Evolutionary conservation across 805 yeast species (phyloP), one percentile per base, ranked within the genome.

Genomic region (Yarrowia yakushimensis): DNA sequence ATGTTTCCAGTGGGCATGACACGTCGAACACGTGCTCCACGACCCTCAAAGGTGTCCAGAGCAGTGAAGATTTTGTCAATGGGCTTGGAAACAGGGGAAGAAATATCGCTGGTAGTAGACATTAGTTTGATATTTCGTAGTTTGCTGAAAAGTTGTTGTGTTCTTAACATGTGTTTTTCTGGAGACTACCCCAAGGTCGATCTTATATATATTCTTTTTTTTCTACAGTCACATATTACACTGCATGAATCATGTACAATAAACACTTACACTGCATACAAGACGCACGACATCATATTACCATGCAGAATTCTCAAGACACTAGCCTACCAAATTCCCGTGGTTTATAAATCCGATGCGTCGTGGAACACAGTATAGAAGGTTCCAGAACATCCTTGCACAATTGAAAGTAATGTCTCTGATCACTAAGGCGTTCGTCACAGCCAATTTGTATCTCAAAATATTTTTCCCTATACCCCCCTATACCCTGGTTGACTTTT

Each of bases 1-100:
- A 83, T 80, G 27, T 79, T 76, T 74, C 76, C 74, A 4, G 85
- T 80, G 43, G 96, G 96, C 65, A 90, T 84, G 8, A 93, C 84
- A 69, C 96, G 79, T 73, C 96, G 80, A n/a, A 90, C 96, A 25
- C 80, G 76, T 36, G 96, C 96, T 15, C 96, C 96, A 33, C 81
- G 92, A 66, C 96, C 96, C 76, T 90, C 96, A 17, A 85, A 78
- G 70, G 86, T 90, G 67, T 88, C 88, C 28, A 79, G 68, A 33
- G 92, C 90, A 48, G 78, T 70, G 68, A 84, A 77, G 39, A 33
- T 48, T 30, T 48, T 48, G 30, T 48, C 39, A 27, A 33, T 31
- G 37, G 28, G 18, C 33, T 48, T 48, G 39, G 55, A 48, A 22
- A 22, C 5, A 18, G 52, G 18, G 13, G 27, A 22, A 15, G 39